Percentiles rank a stretch among this genome's conserved stretches.
These are phyloP conservation scores for Hyphopichia buzzinii DNA, from an alignment of 1,139 yeast genomes.

Conservation along the genomic window DNA sequence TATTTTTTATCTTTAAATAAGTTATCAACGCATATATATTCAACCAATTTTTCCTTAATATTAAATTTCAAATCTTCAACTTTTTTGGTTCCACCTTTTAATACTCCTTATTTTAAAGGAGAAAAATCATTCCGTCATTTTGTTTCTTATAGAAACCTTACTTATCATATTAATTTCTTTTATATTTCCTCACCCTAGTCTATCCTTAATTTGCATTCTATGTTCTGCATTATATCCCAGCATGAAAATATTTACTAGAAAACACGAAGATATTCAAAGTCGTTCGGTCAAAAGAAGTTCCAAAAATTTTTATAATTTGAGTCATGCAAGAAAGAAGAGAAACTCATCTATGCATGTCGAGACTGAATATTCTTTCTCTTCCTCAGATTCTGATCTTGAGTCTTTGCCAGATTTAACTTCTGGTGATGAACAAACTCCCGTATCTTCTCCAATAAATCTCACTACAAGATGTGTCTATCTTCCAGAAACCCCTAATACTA, in stretches of 20 bases:
- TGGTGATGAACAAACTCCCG: conserved; percentile 32
- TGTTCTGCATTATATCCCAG: background rate
- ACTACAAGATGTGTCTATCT: conserved; percentile 2
- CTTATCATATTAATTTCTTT: background rate
- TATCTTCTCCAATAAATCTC: conserved; percentile 21
- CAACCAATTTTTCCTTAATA: no score
- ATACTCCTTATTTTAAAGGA: no score
- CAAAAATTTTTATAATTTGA: background rate
- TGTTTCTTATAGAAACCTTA: background rate
- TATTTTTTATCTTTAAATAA: background rate
- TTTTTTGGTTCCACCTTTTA: background rate
- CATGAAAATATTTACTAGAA: conserved; percentile 3
- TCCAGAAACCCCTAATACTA: conserved; percentile 1
- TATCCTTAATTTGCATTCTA: conserved; percentile 14
- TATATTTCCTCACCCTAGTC: conserved; percentile 27
- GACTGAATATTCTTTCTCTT: conserved; percentile 17
- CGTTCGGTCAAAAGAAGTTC: background rate
- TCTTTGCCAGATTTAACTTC: conserved; percentile 34
- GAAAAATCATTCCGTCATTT: background rate
- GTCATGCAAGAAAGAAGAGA: background rate
- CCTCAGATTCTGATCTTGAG: conserved; percentile 30
- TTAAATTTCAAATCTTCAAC: background rate
- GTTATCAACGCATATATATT: background rate
- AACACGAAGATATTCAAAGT: background rate
- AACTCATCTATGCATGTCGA: background rate